Conservation (phyloP, 257 asterid species). For the Fraxinus americana region DNA sequence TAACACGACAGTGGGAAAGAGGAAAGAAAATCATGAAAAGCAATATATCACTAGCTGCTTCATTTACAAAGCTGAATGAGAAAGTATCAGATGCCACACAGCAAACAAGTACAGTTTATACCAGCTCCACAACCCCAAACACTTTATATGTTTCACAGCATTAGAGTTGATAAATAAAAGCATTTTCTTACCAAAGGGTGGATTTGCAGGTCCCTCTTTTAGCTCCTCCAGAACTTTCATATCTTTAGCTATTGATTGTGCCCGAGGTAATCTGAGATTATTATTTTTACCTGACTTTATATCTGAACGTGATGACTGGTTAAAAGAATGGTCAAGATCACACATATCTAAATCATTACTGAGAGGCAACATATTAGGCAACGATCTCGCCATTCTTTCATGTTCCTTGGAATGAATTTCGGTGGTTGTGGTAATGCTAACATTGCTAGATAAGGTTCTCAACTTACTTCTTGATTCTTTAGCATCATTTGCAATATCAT, state of each 20-base stretch:
- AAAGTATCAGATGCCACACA: conserved; percentile 11
- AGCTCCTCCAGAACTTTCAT: conserved; percentile 27
- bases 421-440: conserved; percentile 37
- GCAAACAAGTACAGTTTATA: conserved; percentile 6
- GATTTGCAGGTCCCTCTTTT: conserved; percentile 35
- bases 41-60: background rate
- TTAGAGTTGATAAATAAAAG: background rate
- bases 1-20: background rate
- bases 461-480: conserved; percentile 35
- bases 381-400: conserved; percentile 54
- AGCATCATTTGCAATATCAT: conserved; percentile 32
- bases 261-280: conserved; percentile 28
- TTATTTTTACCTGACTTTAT: conserved; percentile 17
- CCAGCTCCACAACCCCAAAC: conserved; percentile 14
- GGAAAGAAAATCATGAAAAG: conserved; percentile 4
- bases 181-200: conserved; percentile 51
- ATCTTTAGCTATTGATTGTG: conserved; percentile 33
- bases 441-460: conserved; percentile 47
- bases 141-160: background rate
- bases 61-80: background rate
- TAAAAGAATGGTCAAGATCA: conserved; percentile 21
- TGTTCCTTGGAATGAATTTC: conserved; percentile 38
- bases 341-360: conserved; percentile 30
- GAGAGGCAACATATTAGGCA: conserved; percentile 55
- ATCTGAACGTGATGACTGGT: conserved; percentile 15